These are phyloP conservation scores for Rhodomyrtus tomentosa DNA, from an alignment of 345 rosid species.

Conservation along the genomic window DNA sequence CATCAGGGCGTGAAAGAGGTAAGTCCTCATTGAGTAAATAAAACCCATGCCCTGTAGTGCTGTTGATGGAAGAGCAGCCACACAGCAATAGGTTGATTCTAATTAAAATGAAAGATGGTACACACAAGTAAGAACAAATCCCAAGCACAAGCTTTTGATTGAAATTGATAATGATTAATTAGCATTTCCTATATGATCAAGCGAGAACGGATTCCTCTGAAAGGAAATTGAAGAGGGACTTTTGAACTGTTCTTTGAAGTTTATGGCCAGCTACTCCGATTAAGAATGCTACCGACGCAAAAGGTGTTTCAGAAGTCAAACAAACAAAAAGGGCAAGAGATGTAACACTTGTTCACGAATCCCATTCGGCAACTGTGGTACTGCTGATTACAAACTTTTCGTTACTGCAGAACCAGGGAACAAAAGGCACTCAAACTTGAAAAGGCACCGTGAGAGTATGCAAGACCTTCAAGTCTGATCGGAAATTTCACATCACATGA, in stretches of 20 bases:
- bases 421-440: slow-evolving; percentile 36
- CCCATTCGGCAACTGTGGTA: neutral
- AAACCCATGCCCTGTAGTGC: neutral
- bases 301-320: neutral
- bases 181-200: neutral
- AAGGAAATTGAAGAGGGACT: neutral
- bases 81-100: neutral
- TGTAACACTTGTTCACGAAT: neutral
- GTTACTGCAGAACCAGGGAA: neutral
- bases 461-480: slow-evolving; percentile 73
- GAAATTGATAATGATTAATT: neutral
- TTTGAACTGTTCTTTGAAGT: neutral
- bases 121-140: neutral
- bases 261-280: neutral
- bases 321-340: neutral
- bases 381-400: neutral
- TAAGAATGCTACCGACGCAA: neutral
- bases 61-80: neutral
- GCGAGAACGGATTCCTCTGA: neutral
- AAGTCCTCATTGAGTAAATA: neutral
- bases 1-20: neutral
- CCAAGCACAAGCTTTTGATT: neutral
- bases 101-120: neutral
- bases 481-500: slow-evolving; percentile 79
- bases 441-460: slow-evolving; percentile 70